Evolutionary conservation across 805 yeast genomes (phyloP).

Genomic region (Debaryomyces maramus): DNA sequence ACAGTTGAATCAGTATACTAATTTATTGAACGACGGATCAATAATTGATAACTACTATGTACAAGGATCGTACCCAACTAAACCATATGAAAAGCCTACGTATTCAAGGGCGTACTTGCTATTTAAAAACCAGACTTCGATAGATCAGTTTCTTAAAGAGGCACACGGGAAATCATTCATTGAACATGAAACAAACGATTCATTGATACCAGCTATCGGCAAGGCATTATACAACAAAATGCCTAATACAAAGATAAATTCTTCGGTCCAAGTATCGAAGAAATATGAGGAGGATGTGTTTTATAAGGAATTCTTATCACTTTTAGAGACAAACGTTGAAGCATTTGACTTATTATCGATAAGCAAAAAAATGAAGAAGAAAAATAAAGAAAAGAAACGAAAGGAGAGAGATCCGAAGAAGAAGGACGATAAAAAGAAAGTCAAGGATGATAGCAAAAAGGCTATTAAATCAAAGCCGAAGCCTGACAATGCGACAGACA

Average conservation of each 20-base stretch:
- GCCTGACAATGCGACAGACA: constrained; percentile 3
- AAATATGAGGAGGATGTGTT: constrained; percentile 14
- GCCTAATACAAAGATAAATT: constrained; percentile 7
- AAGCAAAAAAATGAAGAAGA: constrained; percentile 11
- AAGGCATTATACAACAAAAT: constrained; percentile 28
- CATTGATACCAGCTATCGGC: constrained; percentile 34
- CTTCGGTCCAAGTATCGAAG: not conserved
- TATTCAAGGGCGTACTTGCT: constrained; percentile 43
- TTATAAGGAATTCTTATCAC: constrained; percentile 11
- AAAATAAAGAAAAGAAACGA: constrained; percentile 9
- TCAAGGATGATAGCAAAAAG: not conserved
- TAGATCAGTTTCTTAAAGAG: constrained; percentile 27
- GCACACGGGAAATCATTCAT: constrained; percentile 25
- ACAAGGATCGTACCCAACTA: constrained; percentile 39
- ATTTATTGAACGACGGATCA: constrained; percentile 12
- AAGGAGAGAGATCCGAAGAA: constrained; percentile 10
- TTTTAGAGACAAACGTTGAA: constrained; percentile 7
- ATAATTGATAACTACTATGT: constrained; percentile 35
- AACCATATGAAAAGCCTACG: constrained; percentile 39
- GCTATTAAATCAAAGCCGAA: constrained; percentile 3
- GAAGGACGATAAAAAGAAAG: constrained; percentile 9
- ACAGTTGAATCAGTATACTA: constrained; percentile 13
- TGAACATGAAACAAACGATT: constrained; percentile 24
- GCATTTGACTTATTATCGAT: constrained; percentile 11
- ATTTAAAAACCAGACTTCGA: constrained; percentile 26